A percentile compares a stretch with the other conserved stretches of the same genome.
Evolutionary conservation across 2,329 filamentous ascomycete species (phyloP).

Genomic region (Ophiostoma ulmi): DNA sequence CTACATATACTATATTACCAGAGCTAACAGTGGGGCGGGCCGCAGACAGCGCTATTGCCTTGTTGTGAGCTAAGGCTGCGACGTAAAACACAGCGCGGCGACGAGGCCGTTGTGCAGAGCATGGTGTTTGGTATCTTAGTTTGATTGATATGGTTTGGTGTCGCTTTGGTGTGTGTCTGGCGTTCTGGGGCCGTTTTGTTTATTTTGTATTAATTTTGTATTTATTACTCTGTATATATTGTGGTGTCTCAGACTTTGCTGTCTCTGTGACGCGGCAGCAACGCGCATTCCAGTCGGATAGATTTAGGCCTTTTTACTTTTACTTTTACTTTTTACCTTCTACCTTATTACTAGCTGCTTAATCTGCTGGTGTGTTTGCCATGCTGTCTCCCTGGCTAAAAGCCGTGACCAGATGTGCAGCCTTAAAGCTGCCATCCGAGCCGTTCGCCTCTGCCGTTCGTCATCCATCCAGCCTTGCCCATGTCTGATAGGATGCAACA

Average conservation of each 20-base stretch:
- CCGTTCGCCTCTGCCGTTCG: no score
- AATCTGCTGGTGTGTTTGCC: neutral
- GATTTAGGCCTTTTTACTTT: neutral
- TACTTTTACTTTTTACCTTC: neutral
- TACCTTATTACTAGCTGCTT: neutral
- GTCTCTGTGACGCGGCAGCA: neutral
- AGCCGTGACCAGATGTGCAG: conserved; percentile 4
- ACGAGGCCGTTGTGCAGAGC: neutral
- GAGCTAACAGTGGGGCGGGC: conserved; percentile 5
- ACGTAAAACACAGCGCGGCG: neutral
- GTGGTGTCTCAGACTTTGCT: neutral
- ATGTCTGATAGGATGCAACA: neutral
- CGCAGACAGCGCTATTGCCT: conserved; percentile 6
- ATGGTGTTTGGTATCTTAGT: neutral
- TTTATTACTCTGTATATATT: neutral
- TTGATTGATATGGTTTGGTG: neutral
- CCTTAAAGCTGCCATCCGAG: neutral
- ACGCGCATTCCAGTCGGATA: conserved; percentile 6
- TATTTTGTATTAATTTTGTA: neutral
- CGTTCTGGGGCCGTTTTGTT: neutral
- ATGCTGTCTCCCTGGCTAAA: neutral
- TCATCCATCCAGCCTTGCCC: neutral
- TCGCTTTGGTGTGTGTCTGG: conserved; percentile 15
- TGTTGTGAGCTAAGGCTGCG: conserved; percentile 7
- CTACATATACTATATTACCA: no score